These are phyloP conservation scores for Globisporangium acanthophoron DNA, from an alignment of 352 stramenopile species.

Conservation along the genomic window DNA sequence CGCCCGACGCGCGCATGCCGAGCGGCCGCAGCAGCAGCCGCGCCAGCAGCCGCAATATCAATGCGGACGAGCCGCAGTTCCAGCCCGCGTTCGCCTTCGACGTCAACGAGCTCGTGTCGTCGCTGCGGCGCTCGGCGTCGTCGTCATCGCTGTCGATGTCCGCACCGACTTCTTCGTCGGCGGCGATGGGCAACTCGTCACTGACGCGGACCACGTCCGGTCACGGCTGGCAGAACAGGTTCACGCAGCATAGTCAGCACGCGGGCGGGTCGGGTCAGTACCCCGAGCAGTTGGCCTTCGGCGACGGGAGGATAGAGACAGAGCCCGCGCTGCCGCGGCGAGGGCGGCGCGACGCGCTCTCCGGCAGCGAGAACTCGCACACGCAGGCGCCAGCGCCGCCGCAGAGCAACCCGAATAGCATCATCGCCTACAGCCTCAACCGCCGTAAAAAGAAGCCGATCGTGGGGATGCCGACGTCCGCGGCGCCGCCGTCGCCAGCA, in stretches of 20 bases:
- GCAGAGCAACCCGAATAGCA: conserved; percentile 28
- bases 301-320: conserved; percentile 25
- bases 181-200: conserved; percentile 15
- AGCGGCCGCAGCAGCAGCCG: conserved; percentile 9
- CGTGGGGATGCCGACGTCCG: conserved; percentile 23
- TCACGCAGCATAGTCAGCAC: conserved; percentile 18
- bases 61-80: conserved; percentile 22
- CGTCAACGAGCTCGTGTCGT: conserved; percentile 43
- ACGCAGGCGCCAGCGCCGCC: conserved; percentile 7
- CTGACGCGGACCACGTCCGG: conserved; percentile 15
- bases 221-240: conserved; percentile 5
- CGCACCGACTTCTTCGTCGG: conserved; percentile 10
- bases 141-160: conserved; percentile 24
- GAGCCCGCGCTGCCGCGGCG: conserved; percentile 22
- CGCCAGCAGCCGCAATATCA: not conserved
- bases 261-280: not conserved
- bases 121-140: conserved; percentile 13
- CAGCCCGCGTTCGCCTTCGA: conserved; percentile 51
- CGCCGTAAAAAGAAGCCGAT: conserved; percentile 56
- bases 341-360: conserved; percentile 34
- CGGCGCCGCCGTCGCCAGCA: not conserved
- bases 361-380: conserved; percentile 24
- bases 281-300: conserved; percentile 3
- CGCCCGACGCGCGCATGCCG: not conserved
- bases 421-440: conserved; percentile 53